Percentiles rank a stretch among this genome's conserved stretches.
Evolutionary conservation across 305 asterid genomes (phyloP).

Genomic region (Fraxinus angustifolia): DNA sequence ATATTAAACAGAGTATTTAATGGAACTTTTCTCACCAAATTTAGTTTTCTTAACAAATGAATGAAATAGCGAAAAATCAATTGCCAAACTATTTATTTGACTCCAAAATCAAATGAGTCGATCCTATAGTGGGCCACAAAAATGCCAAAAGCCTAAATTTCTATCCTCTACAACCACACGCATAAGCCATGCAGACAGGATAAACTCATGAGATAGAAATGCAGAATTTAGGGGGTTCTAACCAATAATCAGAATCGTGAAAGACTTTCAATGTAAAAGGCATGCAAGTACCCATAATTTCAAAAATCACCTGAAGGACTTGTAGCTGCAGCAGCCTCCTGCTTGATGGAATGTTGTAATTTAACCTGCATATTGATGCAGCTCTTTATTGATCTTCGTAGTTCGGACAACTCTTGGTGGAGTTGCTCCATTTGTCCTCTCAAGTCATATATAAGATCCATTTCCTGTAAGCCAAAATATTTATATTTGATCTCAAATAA

Average conservation of each 20-base stretch:
- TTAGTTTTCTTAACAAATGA: not conserved
- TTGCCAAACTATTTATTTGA: not conserved
- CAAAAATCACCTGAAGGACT: constrained; percentile 46
- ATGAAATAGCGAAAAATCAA: not conserved
- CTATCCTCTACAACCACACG: not conserved
- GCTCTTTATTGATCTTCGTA: constrained; percentile 59
- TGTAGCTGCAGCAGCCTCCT: constrained; percentile 42
- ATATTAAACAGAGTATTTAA: not conserved
- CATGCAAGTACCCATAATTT: not conserved
- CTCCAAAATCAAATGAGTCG: not conserved
- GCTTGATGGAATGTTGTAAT: constrained; percentile 53
- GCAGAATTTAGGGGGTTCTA: not conserved
- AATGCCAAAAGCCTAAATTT: not conserved
- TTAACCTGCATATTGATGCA: constrained; percentile 66
- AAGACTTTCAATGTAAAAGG: not conserved
- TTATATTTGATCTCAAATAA: constrained; percentile 1
- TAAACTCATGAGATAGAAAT: not conserved
- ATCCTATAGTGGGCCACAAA: not conserved
- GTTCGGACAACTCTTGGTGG: constrained; percentile 66
- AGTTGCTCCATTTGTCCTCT: constrained; percentile 80
- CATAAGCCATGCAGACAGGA: not conserved
- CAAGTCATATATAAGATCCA: constrained; percentile 73
- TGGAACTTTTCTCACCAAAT: not conserved
- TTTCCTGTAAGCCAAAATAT: constrained; percentile 44
- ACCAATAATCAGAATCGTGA: not conserved